Base-by-base conservation (phyloP, 2,329 filamentous ascomycete genomes). In the Beauveria caledonica region DNA sequence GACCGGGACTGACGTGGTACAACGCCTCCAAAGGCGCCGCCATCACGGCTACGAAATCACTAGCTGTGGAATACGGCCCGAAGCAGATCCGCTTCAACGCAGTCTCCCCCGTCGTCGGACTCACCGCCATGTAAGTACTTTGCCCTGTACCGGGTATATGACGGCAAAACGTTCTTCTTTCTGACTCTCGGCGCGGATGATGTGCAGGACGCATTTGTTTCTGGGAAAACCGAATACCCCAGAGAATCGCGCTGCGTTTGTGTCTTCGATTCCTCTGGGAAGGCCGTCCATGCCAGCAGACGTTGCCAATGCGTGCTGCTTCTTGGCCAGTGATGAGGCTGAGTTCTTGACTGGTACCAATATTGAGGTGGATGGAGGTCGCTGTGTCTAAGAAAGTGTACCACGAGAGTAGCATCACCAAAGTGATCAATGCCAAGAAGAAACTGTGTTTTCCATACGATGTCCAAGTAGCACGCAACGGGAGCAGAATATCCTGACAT, bases 21-120 rank as follows among this genome's bases (percentile, higher is more conserved):
- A 88, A 88, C 67, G 84, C 86, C 1, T 83, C 80, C 48, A 89
- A 89, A 69, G 85, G 82, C 0, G 86, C 86, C 0, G 81, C 87
- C 11, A 80, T 80, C 65, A 87, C 81, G 53, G 83, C 82, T 44
- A 78, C 77, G 0, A 81, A 81, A 70, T 69, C 72, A 1, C 71
- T 92, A 64, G 89, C 88, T 0, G 85, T 87, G 1, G 88, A 92
- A 70, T 92, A 88, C 66, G 89, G 85, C 0, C 80, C 83, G 0
- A 81, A 88, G 59, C 80, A 89, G 65, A 89, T 92, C 64, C 82
- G 88, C 0, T 86, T 92, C 67, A 90, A 90, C 64, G 80, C 83
- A 1, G 83, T 92, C 15, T 88, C 85, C 51, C 88, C 87, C 0
- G 79, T 90, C 0, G 77, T 90, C 1, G 86, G 83, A 1, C 83